These are phyloP conservation scores for Hypholoma fasciculare DNA, from an alignment of 768 basidiomycete species.

Conservation along the genomic window DNA sequence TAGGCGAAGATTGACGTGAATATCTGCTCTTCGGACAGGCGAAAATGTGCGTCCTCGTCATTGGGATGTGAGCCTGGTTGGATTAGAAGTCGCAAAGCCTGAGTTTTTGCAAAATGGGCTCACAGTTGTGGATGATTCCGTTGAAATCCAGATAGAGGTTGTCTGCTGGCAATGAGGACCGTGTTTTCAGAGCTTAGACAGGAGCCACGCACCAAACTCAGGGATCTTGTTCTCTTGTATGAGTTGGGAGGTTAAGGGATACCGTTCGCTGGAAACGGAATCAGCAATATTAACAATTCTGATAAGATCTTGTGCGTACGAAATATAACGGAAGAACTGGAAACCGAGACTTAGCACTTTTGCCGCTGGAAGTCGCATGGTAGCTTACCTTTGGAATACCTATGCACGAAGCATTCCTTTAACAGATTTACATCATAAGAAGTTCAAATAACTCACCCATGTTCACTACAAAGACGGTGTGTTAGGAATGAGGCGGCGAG, in stretches of 20 bases:
- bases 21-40: conserved; percentile 95
- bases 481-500: not conserved
- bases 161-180: conserved; percentile 42
- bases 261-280: conserved; percentile 71
- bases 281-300: not conserved
- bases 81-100: not conserved
- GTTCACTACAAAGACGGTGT: not conserved
- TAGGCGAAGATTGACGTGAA: conserved; percentile 97
- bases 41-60: conserved; percentile 94
- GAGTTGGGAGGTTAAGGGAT: conserved; percentile 96
- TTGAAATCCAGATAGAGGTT: conserved; percentile 96
- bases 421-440: too few relatives aligned
- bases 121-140: conserved; percentile 86
- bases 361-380: not conserved
- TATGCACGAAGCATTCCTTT: not conserved
- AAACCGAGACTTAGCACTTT: not conserved
- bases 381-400: conserved; percentile 60
- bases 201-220: conserved; percentile 77
- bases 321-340: conserved; percentile 96
- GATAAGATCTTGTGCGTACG: conserved; percentile 47
- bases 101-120: conserved; percentile 15
- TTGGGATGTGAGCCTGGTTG: conserved; percentile 87
- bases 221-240: conserved; percentile 99
- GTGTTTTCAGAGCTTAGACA: not conserved
- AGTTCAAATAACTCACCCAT: conserved; percentile 23